Base-by-base conservation (phyloP, 768 basidiomycete species). In the Amanita inopinata region DNA sequence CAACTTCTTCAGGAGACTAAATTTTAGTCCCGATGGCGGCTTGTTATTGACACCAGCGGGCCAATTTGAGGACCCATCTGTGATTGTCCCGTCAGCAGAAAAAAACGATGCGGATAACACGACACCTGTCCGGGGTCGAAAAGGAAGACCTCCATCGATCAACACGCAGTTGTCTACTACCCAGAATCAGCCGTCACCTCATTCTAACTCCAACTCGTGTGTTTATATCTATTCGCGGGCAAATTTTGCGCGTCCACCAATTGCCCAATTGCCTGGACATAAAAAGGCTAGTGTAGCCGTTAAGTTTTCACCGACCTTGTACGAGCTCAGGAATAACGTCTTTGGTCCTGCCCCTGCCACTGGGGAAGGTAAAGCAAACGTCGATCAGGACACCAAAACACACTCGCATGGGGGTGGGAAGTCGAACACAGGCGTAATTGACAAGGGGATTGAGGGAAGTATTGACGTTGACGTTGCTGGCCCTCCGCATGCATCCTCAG, bases 211-310 rank as follows among this genome's bases (percentile, higher is more conserved):
- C 4, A 57, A 59, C 8, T 76, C 74, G 3, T 72, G 70, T 2
- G 94, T 98, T 20, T 97, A 88, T 66, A 88, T 99, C 53, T 98
- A 98, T 63, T 87, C 92, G 5, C 76, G 96, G 23, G 89, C 89
- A 31, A 98, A 96, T 63, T 88, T 99, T 60, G 80, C 90, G 0
- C 70, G 88, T 32, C 85, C 90, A 1, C 94, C 96, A 0, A 78
- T 98, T 45, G 96, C 92, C 10, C 92, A 93, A 56, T 67, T 98
- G 3, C 93, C 96, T 2, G 96, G 96, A 1, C 89, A 97, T 67
- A 90, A 91, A 63, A 96, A 94, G 52, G 83, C 94, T 0, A 91
- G 86, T 51, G 83, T 98, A 2, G 94, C 88, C 1, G 91, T 99
- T 27, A 71, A 81, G 34, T 99, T 98, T 62, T 93, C 88, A 22